phyloP scores from a whole-genome alignment of 2,329 filamentous ascomycete genomes.

The Colletotrichum sp. region DNA sequence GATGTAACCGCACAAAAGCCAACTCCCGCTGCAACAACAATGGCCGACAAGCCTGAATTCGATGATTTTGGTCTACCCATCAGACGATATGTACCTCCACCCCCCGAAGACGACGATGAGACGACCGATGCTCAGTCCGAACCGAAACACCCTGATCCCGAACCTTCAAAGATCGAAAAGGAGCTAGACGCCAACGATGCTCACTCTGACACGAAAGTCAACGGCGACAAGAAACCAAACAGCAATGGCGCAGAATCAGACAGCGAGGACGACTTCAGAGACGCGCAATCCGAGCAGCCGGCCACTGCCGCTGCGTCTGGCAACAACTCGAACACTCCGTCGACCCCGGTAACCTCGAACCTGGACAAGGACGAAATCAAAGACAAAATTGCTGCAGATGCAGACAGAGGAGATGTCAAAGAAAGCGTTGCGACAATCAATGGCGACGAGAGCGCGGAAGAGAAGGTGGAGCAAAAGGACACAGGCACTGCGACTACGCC shows the following conservation, averaged over 20 bases:
- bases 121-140: background rate
- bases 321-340: slow-evolving; percentile 7
- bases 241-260: slow-evolving; percentile 24
- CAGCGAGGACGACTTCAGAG: slow-evolving; percentile 31
- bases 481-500: background rate
- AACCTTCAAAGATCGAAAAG: slow-evolving; percentile 2
- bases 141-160: background rate
- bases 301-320: slow-evolving; percentile 2
- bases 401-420: background rate
- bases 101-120: slow-evolving; percentile 15
- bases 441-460: background rate
- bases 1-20: slow-evolving; percentile 32
- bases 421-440: background rate
- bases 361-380: background rate
- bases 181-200: background rate
- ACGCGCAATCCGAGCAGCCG: slow-evolving; percentile 26
- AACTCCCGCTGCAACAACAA: slow-evolving; percentile 30
- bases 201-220: slow-evolving; percentile 8
- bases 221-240: background rate
- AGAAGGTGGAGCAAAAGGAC: background rate
- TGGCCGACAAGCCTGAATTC: slow-evolving; percentile 49
- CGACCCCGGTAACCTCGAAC: slow-evolving; percentile 8
- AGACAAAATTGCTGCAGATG: background rate
- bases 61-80: slow-evolving; percentile 78
- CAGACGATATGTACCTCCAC: slow-evolving; percentile 48